Base-by-base conservation (phyloP, 2,329 filamentous ascomycete species). In the Dothistroma pini region DNA sequence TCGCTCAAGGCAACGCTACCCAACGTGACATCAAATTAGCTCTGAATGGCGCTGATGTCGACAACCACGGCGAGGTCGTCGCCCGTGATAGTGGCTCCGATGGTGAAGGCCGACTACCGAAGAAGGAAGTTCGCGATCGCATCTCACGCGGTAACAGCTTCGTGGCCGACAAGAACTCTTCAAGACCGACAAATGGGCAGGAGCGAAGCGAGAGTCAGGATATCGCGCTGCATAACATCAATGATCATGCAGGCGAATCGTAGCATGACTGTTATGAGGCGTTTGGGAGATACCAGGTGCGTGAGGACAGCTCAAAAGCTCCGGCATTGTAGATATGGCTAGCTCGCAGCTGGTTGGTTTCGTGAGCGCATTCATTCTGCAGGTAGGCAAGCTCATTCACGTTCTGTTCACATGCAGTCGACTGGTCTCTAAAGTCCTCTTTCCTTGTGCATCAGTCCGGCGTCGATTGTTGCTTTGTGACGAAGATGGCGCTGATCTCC, bases 11-110 rank as follows among this genome's bases (percentile, higher is more conserved):
- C 11, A 78, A 82, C 35, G 86, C 86, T 48, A 83, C 82, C 60
- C 79, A 84, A 57, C 79, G 80, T 60, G 85, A 89, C 67, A 77
- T 89, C 50, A 80, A 82, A 61, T 83, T 89, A 66, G 85, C 86
- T 19, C 80, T 82, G 14, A 84, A 87, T 60, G 86, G 86, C 41
- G 84, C 84, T 14, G 77, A 81, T 35, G 81, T 88, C 19, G 81
- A 84, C 63, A 75, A 75, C 41, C 75, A 81, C 41, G 84, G 85
- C 56, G 81, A 84, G 58, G 79, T 88, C 50, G 80, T 87, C 38
- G 83, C 85, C 4, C 79, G 79, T 12, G 68, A 71, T 51, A 71
- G 69, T 49, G 73, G 68, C 50, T 67, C 69, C 21, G 70, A 72
- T 51, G 58, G 66, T 12, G 66, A 70, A 34, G 62, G 64, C 31